Evolutionary conservation across 352 stramenopile species (phyloP).

Genomic region (Globisporangium paroecandrum): DNA sequence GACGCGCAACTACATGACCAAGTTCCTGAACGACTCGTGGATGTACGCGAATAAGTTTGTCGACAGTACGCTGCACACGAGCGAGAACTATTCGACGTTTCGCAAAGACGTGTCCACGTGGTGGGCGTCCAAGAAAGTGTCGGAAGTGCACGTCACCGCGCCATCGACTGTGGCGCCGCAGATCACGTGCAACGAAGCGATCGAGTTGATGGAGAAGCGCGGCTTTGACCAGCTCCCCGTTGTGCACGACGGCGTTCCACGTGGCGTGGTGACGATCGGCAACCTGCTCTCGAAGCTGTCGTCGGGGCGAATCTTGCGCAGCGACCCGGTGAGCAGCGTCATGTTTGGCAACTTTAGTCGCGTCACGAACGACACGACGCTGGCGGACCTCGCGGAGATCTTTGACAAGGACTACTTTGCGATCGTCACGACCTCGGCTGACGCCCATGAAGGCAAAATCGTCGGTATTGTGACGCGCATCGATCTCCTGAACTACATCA

Average conservation of each 20-base stretch:
- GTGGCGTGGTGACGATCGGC: conserved; percentile 93
- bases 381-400: conserved; percentile 91
- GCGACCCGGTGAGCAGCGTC: conserved; percentile 86
- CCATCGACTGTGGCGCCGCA: conserved; percentile 91
- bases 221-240: conserved; percentile 83
- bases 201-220: conserved; percentile 93
- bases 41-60: conserved; percentile 87
- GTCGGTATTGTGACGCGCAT: conserved; percentile 95
- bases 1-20: conserved; percentile 98
- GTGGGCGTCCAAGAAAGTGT: conserved; percentile 93
- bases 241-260: conserved; percentile 64
- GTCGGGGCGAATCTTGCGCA: conserved; percentile 80
- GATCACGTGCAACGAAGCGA: conserved; percentile 91
- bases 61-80: conserved; percentile 54
- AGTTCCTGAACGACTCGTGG: conserved; percentile 96
- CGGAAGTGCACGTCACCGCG: conserved; percentile 83
- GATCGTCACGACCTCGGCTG: conserved; percentile 77
- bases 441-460: conserved; percentile 85
- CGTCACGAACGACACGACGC: conserved; percentile 86
- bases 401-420: conserved; percentile 97
- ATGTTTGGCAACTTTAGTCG: conserved; percentile 97
- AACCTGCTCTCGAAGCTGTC: conserved; percentile 94
- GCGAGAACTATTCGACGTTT: conserved; percentile 23
- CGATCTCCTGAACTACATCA: conserved; percentile 95
- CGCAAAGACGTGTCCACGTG: conserved; percentile 56